These are phyloP conservation scores for Salix brachista DNA, from an alignment of 345 rosid genomes.

Conservation along the genomic window DNA sequence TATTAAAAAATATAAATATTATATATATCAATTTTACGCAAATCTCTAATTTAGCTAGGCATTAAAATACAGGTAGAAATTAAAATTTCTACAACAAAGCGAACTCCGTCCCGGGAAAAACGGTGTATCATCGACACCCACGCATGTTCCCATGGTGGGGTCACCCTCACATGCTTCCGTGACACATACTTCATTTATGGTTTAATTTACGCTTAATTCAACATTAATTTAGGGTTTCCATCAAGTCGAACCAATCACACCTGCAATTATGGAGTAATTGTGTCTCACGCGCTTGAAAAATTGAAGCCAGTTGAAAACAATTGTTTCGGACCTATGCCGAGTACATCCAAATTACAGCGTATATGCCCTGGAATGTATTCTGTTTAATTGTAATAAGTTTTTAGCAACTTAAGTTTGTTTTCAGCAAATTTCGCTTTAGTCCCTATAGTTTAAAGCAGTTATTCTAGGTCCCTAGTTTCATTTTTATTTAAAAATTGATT, in stretches of 20 bases:
- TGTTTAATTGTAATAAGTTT: too few relatives aligned
- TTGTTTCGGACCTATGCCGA: too few relatives aligned
- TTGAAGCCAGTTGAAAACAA: not conserved
- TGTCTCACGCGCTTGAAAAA: not conserved
- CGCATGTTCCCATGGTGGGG: constrained; percentile 41
- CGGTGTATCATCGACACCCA: constrained; percentile 50
- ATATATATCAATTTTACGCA: too few relatives aligned
- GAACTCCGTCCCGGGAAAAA: constrained; percentile 66
- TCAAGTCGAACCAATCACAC: not conserved
- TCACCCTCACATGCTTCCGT: constrained; percentile 73
- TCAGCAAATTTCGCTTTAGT: too few relatives aligned
- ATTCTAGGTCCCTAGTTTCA: too few relatives aligned
- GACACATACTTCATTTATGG: constrained; percentile 8
- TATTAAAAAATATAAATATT: too few relatives aligned
- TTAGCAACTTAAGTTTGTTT: too few relatives aligned
- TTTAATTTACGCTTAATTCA: constrained; percentile 8
- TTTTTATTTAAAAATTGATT: too few relatives aligned
- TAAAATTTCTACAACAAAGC: constrained; percentile 40
- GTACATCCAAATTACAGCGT: too few relatives aligned
- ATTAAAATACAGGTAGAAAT: constrained; percentile 13
- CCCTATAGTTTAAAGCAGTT: too few relatives aligned
- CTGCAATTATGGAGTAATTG: not conserved
- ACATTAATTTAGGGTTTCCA: not conserved
- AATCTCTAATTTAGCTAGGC: not conserved
- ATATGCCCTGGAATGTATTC: too few relatives aligned